Evolutionary conservation across 371 early-diverging fungal genomes (phyloP), one percentile per base, ranked within the genome.

Genomic region (Haplosporangium sp.): DNA sequence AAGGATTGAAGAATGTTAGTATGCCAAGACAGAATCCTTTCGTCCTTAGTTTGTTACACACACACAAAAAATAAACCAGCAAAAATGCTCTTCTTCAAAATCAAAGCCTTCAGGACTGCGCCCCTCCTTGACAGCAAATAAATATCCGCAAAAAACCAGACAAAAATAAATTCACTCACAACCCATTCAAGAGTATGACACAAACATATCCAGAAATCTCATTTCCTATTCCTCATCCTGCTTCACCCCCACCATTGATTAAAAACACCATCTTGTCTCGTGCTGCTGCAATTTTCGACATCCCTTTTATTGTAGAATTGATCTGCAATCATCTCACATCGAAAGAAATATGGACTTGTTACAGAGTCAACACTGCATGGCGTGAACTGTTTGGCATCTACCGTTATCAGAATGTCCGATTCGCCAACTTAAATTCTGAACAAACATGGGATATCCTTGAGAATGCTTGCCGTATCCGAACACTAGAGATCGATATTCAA

Each of bases 261-360:
- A 10, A 55, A 27, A 34, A 34, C 35, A 11, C 7, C n/a, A 6
- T n/a, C 3, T 55, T 9, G 6, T 55, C 55, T 10, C 15, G 55
- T 55, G 34, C 55, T 34, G 50, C n/a, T n/a, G n/a, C 55, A 27
- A 55, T 55, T 35, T 55, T 55, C 35, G 55, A 55, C 34, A 55
- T 55, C 17, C 55, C 55, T 34, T 35, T 34, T 55, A 55, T 55
- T 55, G 34, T 55, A 9, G 55, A 55, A 8, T 9, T 20, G 10
- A 55, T 55, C 15, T 55, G 55, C 11, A 34, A 10, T 11, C 8
- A 34, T 34, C 35, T 55, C 9, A 13, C 55, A 34, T 15, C 55
- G 8, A 55, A 55, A 15, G 55, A 55, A 34, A 55, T 55, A 9
- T 55, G 55, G 55, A 55, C 1, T 34, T 55, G 55, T 15, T 55